Evolutionary conservation across 257 asterid species (phyloP).

Genomic region (Marsdenia floribunda): DNA sequence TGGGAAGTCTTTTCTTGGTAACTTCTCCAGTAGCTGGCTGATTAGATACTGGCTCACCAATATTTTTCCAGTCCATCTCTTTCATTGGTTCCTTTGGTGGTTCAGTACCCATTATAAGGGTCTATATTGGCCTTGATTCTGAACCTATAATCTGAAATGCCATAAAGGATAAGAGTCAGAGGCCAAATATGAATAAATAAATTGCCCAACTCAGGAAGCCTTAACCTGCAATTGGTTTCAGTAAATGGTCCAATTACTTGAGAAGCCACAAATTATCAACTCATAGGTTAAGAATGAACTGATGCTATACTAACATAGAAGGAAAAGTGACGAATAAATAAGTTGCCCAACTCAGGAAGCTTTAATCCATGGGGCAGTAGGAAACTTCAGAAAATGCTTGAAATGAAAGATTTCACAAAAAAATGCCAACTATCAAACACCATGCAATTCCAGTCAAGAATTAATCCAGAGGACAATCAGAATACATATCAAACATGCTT

Average conservation of each 20-base stretch:
- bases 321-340: background rate
- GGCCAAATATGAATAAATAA: background rate
- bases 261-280: background rate
- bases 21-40: slow-evolving; percentile 36
- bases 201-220: background rate
- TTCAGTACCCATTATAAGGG: slow-evolving; percentile 35
- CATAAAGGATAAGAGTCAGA: slow-evolving; percentile 4
- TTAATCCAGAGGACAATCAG: background rate
- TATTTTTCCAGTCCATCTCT: slow-evolving; percentile 58
- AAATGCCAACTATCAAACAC: background rate
- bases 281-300: background rate
- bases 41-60: slow-evolving; percentile 31
- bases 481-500: background rate
- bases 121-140: slow-evolving; percentile 10
- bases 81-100: slow-evolving; percentile 42
- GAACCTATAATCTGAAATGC: slow-evolving; percentile 12
- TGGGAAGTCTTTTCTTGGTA: slow-evolving; percentile 61
- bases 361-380: no score
- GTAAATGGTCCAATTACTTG: background rate
- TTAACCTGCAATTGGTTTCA: background rate
- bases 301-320: background rate
- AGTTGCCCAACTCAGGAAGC: background rate
- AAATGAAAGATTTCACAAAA: no score
- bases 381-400: no score
- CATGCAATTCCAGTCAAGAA: background rate